Evolutionary conservation across 305 asterid genomes (phyloP).

Genomic region (Fraxinus velutina): DNA sequence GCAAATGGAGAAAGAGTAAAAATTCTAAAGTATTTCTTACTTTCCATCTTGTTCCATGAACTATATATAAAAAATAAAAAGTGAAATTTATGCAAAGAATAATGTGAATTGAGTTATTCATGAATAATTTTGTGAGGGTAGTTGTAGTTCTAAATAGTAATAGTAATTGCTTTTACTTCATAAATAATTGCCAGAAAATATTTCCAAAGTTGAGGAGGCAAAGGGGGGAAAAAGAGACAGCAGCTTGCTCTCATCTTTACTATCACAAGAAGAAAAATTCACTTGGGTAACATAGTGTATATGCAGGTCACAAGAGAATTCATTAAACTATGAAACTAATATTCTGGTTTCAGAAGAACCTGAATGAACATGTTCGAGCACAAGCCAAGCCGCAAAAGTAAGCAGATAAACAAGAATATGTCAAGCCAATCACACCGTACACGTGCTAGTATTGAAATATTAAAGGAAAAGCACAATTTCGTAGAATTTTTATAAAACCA

Average conservation of each 20-base stretch:
- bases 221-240: neutral
- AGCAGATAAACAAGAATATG: neutral
- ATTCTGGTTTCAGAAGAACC: neutral
- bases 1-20: no score
- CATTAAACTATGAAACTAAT: neutral
- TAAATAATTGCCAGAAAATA: no score
- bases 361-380: neutral
- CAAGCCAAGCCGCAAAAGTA: neutral
- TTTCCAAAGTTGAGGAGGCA: neutral
- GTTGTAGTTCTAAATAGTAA: no score
- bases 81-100: no score
- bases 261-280: neutral
- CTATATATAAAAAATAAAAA: no score
- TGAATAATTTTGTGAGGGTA: no score
- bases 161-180: no score
- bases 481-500: neutral
- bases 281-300: neutral
- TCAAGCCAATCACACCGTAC: neutral
- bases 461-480: neutral
- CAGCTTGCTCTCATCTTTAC: neutral
- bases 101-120: no score
- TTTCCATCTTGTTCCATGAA: no score
- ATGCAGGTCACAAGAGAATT: neutral
- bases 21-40: no score
- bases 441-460: neutral